Evolutionary conservation across 345 rosid species (phyloP), one percentile per base, ranked within the genome.

Genomic region (Bruguiera parviflora): DNA sequence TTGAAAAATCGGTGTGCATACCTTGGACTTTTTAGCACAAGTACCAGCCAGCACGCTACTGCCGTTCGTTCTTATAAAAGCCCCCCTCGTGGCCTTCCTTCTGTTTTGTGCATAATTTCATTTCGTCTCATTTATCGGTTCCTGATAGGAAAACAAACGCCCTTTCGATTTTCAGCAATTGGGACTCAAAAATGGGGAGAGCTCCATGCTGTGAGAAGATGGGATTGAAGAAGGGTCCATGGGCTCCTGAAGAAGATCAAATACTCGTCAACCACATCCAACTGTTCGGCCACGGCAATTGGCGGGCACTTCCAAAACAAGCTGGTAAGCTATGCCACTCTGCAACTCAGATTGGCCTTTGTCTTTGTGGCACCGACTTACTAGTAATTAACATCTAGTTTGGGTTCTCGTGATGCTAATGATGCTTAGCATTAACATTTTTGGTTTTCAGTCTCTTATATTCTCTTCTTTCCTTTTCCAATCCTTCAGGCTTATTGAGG

Each of bases 121-220:
- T 24, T 56, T 56, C 28, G 15, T 24, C 24, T 21, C 22, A 24
- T 27, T 27, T 27, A 1, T 27, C 10, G 15, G 11, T 56, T 27
- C 28, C 28, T 15, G 29, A 24, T 21, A 22, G 29, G 59, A 2
- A 56, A 56, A 24, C 4, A 24, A 56, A 16, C 22, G 1, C 18
- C 49, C 18, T 13, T 43, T 11, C 16, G 49, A 11, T 11, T 13
- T 10, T 43, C 13, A 13, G 18, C 49, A 3, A 43, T 3, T 3
- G 65, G 53, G 56, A 74, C 61, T 53, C 35, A 39, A 64, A 51
- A 64, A 89, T 89, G 95, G 95, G 79, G 70, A 82, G 95, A 84
- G 87, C 95, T 77, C 95, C 95, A 52, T 89, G 95, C 72, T 88
- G 94, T 66, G 91, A 88, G 77, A 86, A 84, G 68, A 84, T 83